Percentiles rank a stretch among this genome's conserved stretches.
Evolutionary conservation across 208 protist genomes (phyloP).

Genomic region (Angomonas ambiguus): DNA sequence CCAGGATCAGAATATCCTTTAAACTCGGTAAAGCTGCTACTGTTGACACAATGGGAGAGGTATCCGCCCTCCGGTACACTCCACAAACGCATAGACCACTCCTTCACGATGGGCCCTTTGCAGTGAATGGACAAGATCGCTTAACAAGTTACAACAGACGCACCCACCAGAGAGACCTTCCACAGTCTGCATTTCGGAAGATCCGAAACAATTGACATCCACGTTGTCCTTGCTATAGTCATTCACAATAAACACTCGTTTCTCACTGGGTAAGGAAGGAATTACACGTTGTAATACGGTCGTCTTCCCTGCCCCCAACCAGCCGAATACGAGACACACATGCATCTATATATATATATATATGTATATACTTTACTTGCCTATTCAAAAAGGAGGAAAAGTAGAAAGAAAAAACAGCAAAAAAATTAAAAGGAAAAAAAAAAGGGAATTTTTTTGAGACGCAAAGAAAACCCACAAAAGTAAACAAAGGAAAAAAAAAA

Average conservation of each 20-base stretch:
- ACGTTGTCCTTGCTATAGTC: slow-evolving; percentile 27
- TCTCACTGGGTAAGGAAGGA: background rate
- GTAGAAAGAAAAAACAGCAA: slow-evolving; percentile 7
- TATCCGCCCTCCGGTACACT: slow-evolving; percentile 48
- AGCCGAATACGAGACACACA: slow-evolving; percentile 20
- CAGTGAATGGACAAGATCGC: slow-evolving; percentile 22
- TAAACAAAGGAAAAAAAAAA: slow-evolving; percentile 11
- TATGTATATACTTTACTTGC: slow-evolving; percentile 9
- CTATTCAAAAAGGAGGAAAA: slow-evolving; percentile 17
- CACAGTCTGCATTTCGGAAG: background rate
- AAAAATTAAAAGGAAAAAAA: slow-evolving; percentile 11
- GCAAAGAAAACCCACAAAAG: background rate
- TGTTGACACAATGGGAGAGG: slow-evolving; percentile 27
- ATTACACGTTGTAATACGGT: slow-evolving; percentile 21
- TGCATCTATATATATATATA: slow-evolving; percentile 8
- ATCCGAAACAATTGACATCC: slow-evolving; percentile 15
- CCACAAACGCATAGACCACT: slow-evolving; percentile 27
- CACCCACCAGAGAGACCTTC: slow-evolving; percentile 33
- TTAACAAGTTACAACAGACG: slow-evolving; percentile 47
- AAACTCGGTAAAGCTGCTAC: slow-evolving; percentile 25
- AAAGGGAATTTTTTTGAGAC: background rate
- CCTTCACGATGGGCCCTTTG: slow-evolving; percentile 14
- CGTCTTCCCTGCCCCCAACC: slow-evolving; percentile 31
- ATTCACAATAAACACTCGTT: slow-evolving; percentile 25
- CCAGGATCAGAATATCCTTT: slow-evolving; percentile 19